A percentile compares a stretch with the other conserved stretches of the same genome.
Evolutionary conservation across 257 asterid species (phyloP).

Genomic region (Solanum etuberosum): DNA sequence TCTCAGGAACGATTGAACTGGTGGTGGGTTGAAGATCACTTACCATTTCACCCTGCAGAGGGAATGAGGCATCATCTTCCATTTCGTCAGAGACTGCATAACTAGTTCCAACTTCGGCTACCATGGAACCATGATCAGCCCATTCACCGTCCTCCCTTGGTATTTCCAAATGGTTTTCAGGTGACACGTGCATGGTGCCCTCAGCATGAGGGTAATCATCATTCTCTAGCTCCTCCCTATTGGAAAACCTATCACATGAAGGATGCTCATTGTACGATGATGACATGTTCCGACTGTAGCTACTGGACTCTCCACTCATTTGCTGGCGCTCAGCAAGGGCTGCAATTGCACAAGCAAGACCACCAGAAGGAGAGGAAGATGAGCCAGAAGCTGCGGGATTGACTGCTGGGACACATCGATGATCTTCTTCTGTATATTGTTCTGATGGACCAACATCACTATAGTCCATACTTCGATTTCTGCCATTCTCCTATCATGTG

Average conservation of each 20-base stretch:
- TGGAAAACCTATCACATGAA: constrained; percentile 25
- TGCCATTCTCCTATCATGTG: constrained; percentile 53
- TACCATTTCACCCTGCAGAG: constrained; percentile 33
- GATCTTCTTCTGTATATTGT: constrained; percentile 27
- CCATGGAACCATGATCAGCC: constrained; percentile 28
- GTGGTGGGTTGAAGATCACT: constrained; percentile 21
- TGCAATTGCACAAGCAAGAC: constrained; percentile 89
- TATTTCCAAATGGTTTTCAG: constrained; percentile 39
- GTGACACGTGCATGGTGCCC: constrained; percentile 17
- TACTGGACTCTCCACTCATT: constrained; percentile 37
- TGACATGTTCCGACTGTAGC: constrained; percentile 24
- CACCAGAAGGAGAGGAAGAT: constrained; percentile 76
- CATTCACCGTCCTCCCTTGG: constrained; percentile 15
- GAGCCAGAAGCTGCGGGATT: constrained; percentile 32
- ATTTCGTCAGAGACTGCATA: constrained; percentile 52
- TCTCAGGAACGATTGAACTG: constrained; percentile 61
- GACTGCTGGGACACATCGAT: constrained; percentile 9
- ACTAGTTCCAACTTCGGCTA: constrained; percentile 54
- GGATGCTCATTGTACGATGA: constrained; percentile 24
- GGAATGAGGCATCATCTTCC: constrained; percentile 18
- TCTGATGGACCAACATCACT: constrained; percentile 29
- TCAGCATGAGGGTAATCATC: constrained; percentile 35
- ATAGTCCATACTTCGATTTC: constrained; percentile 30
- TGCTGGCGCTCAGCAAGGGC: constrained; percentile 93
- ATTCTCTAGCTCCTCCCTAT: constrained; percentile 34